Evolutionary conservation across 2,329 filamentous ascomycete species (phyloP), one percentile per base, ranked within the genome.

Genomic region (Canariomyces notabilis): DNA sequence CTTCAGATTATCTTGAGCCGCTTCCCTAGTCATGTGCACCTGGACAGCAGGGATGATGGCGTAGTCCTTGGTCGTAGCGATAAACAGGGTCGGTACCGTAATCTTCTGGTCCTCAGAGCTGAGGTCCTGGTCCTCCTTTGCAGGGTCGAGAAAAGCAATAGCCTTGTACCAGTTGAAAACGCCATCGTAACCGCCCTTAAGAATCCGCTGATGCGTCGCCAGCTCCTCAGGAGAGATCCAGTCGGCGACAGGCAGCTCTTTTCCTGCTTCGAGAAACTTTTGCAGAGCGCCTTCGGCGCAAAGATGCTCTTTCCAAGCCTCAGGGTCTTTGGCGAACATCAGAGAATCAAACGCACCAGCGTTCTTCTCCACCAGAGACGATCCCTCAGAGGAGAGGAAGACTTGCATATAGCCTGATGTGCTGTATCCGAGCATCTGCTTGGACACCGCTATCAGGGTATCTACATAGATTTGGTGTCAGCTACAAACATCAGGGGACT

Each of bases 151-250:
- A 12, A 37, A 26, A 6, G 37, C 29, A 6, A 19, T 23, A 20
- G 42, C 33, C 33, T 37, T 45, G 33, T 48, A 50, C 48, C 48
- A 50, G 33, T 42, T 50, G 2, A 46, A 38, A 19, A 37, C 31
- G n/a, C 42, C 42, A 11, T 21, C 38, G 21, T 46, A 46, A 6
- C 48, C 42, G n/a, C 38, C 34, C 20, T 43, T 39, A 8, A 50
- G 19, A 26, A 50, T 50, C 15, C 20, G 12, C 16, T 43, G 38
- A 9, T 50, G 48, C 26, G 40, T 32, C 21, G 21, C 39, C 14
- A 50, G 38, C n/a, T 48, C 38, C 6, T 37, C 32, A 3, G 21
- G 22, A 6, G 46, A 35, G 7, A 44, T 19, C 31, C 37, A 48
- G n/a, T 35, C 29, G 16, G 39, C 43, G 12, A 43, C 22, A 11